Evolutionary conservation across 306 rosid species (phyloP).

Genomic region (Dalbergia cochinchinensis): DNA sequence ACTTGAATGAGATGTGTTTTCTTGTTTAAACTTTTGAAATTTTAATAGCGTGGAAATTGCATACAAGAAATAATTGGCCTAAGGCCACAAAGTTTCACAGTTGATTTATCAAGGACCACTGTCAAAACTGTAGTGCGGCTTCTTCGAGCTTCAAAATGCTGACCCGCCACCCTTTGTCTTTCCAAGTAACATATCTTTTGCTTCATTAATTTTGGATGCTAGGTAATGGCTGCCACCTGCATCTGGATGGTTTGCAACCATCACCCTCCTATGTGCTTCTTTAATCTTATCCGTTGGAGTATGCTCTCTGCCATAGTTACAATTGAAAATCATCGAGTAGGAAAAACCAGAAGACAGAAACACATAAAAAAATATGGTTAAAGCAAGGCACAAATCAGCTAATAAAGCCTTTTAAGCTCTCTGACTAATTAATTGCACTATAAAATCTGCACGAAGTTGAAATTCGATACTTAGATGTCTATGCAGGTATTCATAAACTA

Average conservation of each 20-base stretch:
- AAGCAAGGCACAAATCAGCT: too few species aligned
- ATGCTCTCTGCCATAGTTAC: slow-evolving; percentile 57
- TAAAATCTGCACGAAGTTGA: background rate
- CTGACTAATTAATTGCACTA: background rate
- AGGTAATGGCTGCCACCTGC: slow-evolving; percentile 97
- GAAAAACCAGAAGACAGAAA: background rate
- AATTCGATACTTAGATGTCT: too few species aligned
- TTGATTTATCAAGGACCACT: background rate
- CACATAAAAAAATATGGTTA: too few species aligned
- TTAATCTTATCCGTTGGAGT: slow-evolving; percentile 71
- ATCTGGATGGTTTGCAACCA: slow-evolving; percentile 97
- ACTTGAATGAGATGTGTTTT: too few species aligned
- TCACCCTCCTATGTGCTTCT: slow-evolving; percentile 95
- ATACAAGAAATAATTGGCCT: slow-evolving; percentile 11
- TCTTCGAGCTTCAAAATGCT: slow-evolving; percentile 65
- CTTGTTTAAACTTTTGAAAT: too few species aligned
- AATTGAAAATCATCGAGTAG: slow-evolving; percentile 36
- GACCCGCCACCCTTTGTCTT: slow-evolving; percentile 70
- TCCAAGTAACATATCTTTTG: slow-evolving; percentile 79
- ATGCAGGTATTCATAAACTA: too few species aligned
- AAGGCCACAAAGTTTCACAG: slow-evolving; percentile 41
- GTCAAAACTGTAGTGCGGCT: background rate
- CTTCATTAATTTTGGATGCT: slow-evolving; percentile 94
- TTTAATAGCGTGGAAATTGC: background rate
- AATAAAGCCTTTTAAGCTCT: background rate